A percentile compares a stretch with the other conserved stretches of the same genome.
These are phyloP conservation scores for Termitomyces sp. DNA, from an alignment of 768 basidiomycete species.

Conservation along the genomic window DNA sequence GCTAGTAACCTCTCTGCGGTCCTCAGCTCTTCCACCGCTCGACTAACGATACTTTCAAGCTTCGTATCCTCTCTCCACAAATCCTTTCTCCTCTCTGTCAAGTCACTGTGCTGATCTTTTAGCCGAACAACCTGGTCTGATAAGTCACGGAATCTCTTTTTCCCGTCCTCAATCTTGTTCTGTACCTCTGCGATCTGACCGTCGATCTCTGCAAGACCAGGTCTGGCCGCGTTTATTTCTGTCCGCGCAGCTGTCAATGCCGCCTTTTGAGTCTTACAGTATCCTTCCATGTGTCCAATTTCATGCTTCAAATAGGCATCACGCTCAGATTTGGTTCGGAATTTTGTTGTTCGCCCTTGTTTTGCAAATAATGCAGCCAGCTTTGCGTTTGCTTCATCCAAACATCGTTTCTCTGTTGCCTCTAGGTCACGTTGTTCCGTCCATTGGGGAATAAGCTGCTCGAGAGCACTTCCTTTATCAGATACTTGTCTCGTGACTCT, in stretches of 20 bases:
- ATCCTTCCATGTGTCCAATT: conserved; percentile 62
- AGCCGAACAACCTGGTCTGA: conserved; percentile 53
- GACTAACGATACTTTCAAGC: conserved; percentile 67
- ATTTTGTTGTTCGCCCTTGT: conserved; percentile 83
- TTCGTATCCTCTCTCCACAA: conserved; percentile 95
- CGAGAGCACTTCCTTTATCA: conserved; percentile 55
- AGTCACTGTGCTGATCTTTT: conserved; percentile 63
- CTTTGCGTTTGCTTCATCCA: conserved; percentile 71
- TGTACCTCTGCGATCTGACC: conserved; percentile 51
- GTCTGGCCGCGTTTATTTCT: conserved; percentile 44
- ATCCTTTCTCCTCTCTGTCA: conserved; percentile 83
- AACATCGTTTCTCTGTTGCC: conserved; percentile 50
- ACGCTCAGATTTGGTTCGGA: conserved; percentile 76
- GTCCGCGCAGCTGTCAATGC: conserved; percentile 49
- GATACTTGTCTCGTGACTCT: conserved; percentile 54
- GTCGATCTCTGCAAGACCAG: conserved; percentile 52
- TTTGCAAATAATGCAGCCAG: conserved; percentile 81
- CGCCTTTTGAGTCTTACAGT: conserved; percentile 47
- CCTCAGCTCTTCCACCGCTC: conserved; percentile 78
- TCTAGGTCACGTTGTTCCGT: conserved; percentile 48
- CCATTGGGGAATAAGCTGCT: conserved; percentile 69
- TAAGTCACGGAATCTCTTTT: conserved; percentile 49
- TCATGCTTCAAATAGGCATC: conserved; percentile 82
- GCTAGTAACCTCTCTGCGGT: conserved; percentile 74
- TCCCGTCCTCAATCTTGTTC: conserved; percentile 60